Base-by-base conservation (phyloP, 2,329 filamentous ascomycete genomes). In the Stemphylium beticola region DNA sequence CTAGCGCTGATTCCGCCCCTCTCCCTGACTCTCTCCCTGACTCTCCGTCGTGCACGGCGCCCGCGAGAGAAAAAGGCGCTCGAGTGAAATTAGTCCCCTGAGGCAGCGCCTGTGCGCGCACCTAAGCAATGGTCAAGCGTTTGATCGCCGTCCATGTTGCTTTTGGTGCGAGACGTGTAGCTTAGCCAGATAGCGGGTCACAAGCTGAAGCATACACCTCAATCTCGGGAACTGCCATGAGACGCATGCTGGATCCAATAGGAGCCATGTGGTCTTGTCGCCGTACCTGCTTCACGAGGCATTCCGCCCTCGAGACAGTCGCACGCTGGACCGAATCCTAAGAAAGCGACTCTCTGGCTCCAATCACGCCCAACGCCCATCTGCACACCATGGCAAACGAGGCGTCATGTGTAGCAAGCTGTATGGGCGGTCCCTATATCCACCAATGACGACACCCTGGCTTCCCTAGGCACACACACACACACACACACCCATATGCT, bases 141-240 rank as follows among this genome's bases (percentile, higher is more conserved):
- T 74, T 74, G 72, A 75, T 75, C 72, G 70, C 71, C 72, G 66
- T 68, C 62, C 60, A 67, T 59, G 57, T 69, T 68, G 58, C 62
- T 67, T 68, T 66, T 65, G 58, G 39, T 56, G 53, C 44, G 39
- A 53, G 38, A 43, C 53, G 43, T 49, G 56, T 53, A 65, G 62
- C 62, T 62, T 67, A 62, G 60, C 65, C 62, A 68, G 56, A 67
- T 46, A 58, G 62, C 61, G 49, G 54, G 61, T 63, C 59, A 62
- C 60, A 24, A 24, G 65, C 60, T 56, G 57, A 57, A 37, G 51
- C 55, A 44, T 55, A 47, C 52, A 41, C 52, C 12, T 49, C 65
- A 60, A 64, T 67, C 51, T 64, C 64, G 65, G 65, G 53, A 58
- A 32, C 55, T 61, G 57, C 61, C 61, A 65, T 51, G 44, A 38